phyloP scores from a whole-genome alignment of 2,329 filamentous ascomycete genomes.

The Beauveria pseudobassiana region DNA sequence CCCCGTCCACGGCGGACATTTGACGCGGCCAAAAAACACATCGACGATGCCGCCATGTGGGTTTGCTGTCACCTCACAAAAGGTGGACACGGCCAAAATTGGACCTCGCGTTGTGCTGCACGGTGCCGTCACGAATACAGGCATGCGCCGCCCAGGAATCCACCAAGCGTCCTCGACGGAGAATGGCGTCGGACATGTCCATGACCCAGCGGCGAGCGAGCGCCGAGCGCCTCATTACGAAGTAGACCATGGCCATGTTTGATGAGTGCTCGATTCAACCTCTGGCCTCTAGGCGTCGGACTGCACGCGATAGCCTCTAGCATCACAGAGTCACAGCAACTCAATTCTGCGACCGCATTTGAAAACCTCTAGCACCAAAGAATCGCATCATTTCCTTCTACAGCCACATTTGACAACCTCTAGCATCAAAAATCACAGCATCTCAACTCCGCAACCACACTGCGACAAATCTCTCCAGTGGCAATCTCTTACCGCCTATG shows the following conservation, averaged over 20 bases:
- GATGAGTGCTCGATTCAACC: neutral
- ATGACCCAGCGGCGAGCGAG: neutral
- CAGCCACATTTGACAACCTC: neutral
- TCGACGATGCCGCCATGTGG: constrained; percentile 10
- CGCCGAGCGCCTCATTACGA: neutral
- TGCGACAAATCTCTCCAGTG: neutral
- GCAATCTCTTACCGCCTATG: constrained; percentile 1
- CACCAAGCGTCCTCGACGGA: neutral
- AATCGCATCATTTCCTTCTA: too few species aligned
- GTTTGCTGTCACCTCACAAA: neutral
- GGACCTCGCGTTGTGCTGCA: neutral
- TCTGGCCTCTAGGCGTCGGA: too few species aligned
- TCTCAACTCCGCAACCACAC: neutral
- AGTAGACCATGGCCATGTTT: neutral
- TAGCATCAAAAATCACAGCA: neutral
- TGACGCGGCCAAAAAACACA: neutral
- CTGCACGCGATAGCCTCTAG: neutral
- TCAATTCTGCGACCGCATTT: neutral
- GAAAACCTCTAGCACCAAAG: neutral
- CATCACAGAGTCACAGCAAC: neutral
- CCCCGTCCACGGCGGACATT: neutral
- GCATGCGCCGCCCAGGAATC: neutral
- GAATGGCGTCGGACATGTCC: neutral
- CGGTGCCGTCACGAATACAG: neutral
- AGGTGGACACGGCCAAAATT: constrained; percentile 6